Conservation (phyloP, 2,329 filamentous ascomycete genomes). For the Sporothrix schenckii region DNA sequence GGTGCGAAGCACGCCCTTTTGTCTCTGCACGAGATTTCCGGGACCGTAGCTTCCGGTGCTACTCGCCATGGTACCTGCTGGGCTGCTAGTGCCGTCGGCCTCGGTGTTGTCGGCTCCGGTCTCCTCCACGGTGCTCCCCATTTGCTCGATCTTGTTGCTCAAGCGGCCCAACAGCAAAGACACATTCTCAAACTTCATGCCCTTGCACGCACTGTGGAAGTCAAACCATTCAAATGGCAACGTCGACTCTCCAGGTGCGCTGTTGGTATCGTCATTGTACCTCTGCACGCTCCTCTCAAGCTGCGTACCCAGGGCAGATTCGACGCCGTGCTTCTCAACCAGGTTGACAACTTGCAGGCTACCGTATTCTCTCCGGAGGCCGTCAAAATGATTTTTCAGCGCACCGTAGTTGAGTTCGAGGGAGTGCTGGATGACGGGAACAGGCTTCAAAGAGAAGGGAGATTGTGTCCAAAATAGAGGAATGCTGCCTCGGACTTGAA, state of each 20-base stretch:
- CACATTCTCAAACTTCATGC: conserved; percentile 98
- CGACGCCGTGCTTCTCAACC: conserved; percentile 84
- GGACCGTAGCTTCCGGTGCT: conserved; percentile 33
- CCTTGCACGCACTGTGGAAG: conserved; percentile 87
- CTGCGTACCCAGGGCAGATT: conserved; percentile 74
- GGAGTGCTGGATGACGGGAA: conserved; percentile 80
- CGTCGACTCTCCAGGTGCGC: conserved; percentile 43
- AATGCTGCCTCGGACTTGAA: conserved; percentile 88
- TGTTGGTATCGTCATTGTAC: conserved; percentile 62
- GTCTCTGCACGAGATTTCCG: conserved; percentile 49
- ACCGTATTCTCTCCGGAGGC: conserved; percentile 71
- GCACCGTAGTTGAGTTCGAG: conserved; percentile 75
- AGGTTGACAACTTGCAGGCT: conserved; percentile 77
- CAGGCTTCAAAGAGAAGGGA: conserved; percentile 88
- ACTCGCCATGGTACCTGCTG: conserved; percentile 1
- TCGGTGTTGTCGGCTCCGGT: not conserved
- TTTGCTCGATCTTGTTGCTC: conserved; percentile 65
- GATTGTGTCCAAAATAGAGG: conserved; percentile 94
- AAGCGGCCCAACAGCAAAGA: conserved; percentile 74
- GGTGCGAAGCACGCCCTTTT: conserved; percentile 80
- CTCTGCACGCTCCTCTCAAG: conserved; percentile 70
- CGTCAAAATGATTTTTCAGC: conserved; percentile 76
- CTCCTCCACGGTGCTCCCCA: conserved; percentile 69
- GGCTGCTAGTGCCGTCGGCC: conserved; percentile 9
- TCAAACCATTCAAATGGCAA: conserved; percentile 94